A percentile compares a stretch with the other conserved stretches of the same genome.
phyloP scores from a whole-genome alignment of 495 filamentous ascomycete genomes.

The Symbiotaphrina buchneri region DNA sequence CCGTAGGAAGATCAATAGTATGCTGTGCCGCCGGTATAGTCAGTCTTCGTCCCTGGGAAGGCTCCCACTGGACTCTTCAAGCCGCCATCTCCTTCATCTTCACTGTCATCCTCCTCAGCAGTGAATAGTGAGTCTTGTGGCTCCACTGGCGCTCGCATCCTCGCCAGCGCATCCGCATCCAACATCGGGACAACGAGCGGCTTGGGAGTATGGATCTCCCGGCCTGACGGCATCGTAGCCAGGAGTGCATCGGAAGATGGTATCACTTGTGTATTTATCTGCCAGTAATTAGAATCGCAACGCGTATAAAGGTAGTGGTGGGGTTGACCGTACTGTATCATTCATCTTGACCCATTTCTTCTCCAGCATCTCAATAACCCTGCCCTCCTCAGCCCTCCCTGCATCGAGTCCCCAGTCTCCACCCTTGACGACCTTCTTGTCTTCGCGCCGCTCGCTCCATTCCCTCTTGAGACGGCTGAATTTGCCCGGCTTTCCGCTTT shows the following conservation, averaged over 20 bases:
- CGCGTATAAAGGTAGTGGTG: neutral
- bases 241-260: conserved; percentile 46
- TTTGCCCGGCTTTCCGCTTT: conserved; percentile 19
- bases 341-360: conserved; percentile 83
- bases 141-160: conserved; percentile 16
- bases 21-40: too few species aligned
- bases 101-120: conserved; percentile 10
- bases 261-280: conserved; percentile 66
- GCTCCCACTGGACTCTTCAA: too few species aligned
- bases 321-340: conserved; percentile 46
- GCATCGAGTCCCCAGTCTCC: conserved; percentile 63
- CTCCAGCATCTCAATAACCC: conserved; percentile 70
- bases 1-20: too few species aligned
- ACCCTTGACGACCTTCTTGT: conserved; percentile 43
- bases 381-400: conserved; percentile 61
- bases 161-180: conserved; percentile 11
- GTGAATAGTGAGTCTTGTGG: too few species aligned
- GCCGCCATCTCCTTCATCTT: conserved; percentile 9
- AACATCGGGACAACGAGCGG: conserved; percentile 10
- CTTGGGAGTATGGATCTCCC: conserved; percentile 48
- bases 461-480: conserved; percentile 50
- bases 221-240: conserved; percentile 59
- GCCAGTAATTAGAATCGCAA: neutral
- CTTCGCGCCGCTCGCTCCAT: conserved; percentile 44
- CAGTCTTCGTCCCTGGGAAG: too few species aligned